Evolutionary conservation across 1,284 basidiomycete species (phyloP).

Genomic region (Sanghuangporus sanghuang): DNA sequence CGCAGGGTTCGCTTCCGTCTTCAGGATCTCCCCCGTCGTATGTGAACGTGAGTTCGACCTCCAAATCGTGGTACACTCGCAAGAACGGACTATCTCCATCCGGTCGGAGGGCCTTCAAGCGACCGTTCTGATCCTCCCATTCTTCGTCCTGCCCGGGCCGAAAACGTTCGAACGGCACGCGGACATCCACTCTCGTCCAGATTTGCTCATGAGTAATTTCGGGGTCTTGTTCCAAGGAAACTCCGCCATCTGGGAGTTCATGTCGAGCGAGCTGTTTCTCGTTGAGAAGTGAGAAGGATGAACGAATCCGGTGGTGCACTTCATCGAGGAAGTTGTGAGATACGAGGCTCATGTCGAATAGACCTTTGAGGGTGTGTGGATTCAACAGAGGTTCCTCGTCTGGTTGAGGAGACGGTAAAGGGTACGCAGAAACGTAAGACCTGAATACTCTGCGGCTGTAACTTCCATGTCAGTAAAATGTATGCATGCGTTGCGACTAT

Average conservation of each 20-base stretch:
- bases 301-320: constrained; percentile 20
- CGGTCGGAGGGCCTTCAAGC: constrained; percentile 36
- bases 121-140: constrained; percentile 36
- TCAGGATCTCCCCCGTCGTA: constrained; percentile 47
- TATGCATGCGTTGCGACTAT: neutral
- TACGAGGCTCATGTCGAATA: constrained; percentile 52
- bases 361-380: constrained; percentile 43
- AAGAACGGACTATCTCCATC: constrained; percentile 49
- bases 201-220: neutral
- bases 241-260: neutral
- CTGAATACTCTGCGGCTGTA: constrained; percentile 36
- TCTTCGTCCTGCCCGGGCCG: constrained; percentile 26
- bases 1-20: constrained; percentile 25
- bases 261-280: neutral
- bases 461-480: neutral
- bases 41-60: constrained; percentile 46
- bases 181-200: constrained; percentile 63
- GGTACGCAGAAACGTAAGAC: constrained; percentile 41
- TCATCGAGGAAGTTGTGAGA: constrained; percentile 26
- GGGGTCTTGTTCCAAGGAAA: neutral
- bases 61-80: constrained; percentile 49
- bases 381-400: constrained; percentile 50
- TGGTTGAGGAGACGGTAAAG: constrained; percentile 59
- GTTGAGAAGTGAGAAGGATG: constrained; percentile 9
- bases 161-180: constrained; percentile 40